These are phyloP conservation scores for Camellia japonica DNA, from an alignment of 148 eudicot species.

Conservation along the genomic window DNA sequence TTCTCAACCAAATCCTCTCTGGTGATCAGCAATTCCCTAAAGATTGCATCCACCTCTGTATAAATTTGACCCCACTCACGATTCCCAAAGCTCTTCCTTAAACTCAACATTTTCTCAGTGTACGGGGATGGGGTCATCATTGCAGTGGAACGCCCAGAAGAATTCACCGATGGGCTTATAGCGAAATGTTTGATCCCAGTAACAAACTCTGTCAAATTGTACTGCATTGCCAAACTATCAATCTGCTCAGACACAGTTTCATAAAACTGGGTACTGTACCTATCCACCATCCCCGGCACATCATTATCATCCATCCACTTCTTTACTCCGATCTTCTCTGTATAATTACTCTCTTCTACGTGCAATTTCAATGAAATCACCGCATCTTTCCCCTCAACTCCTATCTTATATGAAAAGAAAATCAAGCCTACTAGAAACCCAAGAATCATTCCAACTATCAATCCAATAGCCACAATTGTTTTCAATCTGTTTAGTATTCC, in stretches of 20 bases:
- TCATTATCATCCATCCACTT: slow-evolving; percentile 97
- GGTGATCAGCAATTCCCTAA: slow-evolving; percentile 50
- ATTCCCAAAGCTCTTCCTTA: slow-evolving; percentile 66
- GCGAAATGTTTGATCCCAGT: slow-evolving; percentile 77
- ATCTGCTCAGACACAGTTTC: slow-evolving; percentile 78
- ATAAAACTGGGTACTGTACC: slow-evolving; percentile 57
- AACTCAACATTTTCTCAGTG: slow-evolving; percentile 53
- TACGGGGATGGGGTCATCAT: slow-evolving; percentile 64
- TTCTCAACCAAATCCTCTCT: slow-evolving; percentile 65
- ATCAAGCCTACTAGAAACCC: slow-evolving; percentile 62
- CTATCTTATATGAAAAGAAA: slow-evolving; percentile 90
- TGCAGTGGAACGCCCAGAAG: slow-evolving; percentile 42
- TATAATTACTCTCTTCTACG: slow-evolving; percentile 76
- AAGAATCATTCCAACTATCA: slow-evolving; percentile 72
- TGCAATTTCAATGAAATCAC: slow-evolving; percentile 70
- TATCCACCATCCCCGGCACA: slow-evolving; percentile 85
- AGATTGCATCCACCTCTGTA: slow-evolving; percentile 58
- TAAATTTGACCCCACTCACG: slow-evolving; percentile 77
- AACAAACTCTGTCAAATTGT: slow-evolving; percentile 87
- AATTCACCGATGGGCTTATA: slow-evolving; percentile 42
- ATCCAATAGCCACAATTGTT: slow-evolving; percentile 85
- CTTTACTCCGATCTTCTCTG: slow-evolving; percentile 81
- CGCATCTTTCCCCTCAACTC: slow-evolving; percentile 85
- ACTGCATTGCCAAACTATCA: slow-evolving; percentile 84
- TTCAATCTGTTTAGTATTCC: slow-evolving; percentile 61